Evolutionary conservation across 2,329 filamentous ascomycete genomes (phyloP).

Genomic region (Neoscytalidium dimidiatum): DNA sequence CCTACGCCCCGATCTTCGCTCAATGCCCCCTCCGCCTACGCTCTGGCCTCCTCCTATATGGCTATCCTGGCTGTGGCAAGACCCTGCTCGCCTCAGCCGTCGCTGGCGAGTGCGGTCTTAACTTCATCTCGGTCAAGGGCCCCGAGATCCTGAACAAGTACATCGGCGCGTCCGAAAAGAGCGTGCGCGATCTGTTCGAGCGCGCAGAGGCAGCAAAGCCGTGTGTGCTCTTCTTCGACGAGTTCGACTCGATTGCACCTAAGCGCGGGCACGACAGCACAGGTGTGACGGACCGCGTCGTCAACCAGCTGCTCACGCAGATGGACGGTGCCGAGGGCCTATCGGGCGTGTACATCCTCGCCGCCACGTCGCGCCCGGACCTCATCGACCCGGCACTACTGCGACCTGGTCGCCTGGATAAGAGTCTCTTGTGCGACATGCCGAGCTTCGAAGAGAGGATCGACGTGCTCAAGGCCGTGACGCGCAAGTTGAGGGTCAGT

Average conservation of each 20-base stretch:
- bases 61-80: slow-evolving; percentile 94
- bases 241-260: slow-evolving; percentile 96
- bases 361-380: slow-evolving; percentile 90
- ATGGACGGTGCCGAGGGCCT: slow-evolving; percentile 98
- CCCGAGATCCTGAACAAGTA: slow-evolving; percentile 99
- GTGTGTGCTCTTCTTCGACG: slow-evolving; percentile 96
- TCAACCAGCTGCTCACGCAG: slow-evolving; percentile 96
- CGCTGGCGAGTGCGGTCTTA: slow-evolving; percentile 95
- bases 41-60: slow-evolving; percentile 89
- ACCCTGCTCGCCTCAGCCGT: slow-evolving; percentile 93
- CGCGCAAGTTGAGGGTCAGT: slow-evolving; percentile 74
- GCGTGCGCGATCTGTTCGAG: slow-evolving; percentile 91
- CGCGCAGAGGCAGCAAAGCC: slow-evolving; percentile 86
- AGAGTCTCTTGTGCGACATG: slow-evolving; percentile 89
- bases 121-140: slow-evolving; percentile 98
- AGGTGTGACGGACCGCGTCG: slow-evolving; percentile 96
- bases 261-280: slow-evolving; percentile 97
- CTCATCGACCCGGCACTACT: slow-evolving; percentile 92
- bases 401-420: slow-evolving; percentile 88
- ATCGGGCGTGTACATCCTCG: slow-evolving; percentile 92
- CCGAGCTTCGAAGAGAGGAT: slow-evolving; percentile 76
- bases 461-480: slow-evolving; percentile 86
- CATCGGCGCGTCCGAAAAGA: slow-evolving; percentile 96
- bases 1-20: slow-evolving; percentile 96
- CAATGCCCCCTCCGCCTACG: slow-evolving; percentile 93